Percentiles rank a stretch among this genome's conserved stretches.
These are phyloP conservation scores for Boletus reticuloceps DNA, from an alignment of 768 basidiomycete species.

Conservation along the genomic window DNA sequence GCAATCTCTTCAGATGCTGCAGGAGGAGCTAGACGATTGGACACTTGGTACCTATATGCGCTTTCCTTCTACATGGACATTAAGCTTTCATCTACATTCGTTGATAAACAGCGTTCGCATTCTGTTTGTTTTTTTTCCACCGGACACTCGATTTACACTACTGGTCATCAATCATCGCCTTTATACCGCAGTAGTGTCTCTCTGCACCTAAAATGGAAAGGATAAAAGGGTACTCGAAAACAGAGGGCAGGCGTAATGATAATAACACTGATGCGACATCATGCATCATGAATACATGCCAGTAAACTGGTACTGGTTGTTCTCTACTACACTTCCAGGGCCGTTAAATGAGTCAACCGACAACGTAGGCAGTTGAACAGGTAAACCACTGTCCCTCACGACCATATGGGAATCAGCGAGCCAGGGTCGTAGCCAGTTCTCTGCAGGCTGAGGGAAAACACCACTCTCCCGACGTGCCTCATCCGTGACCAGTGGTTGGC, in stretches of 20 bases:
- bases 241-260: constrained; percentile 13
- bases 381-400: constrained; percentile 8
- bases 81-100: constrained; percentile 32
- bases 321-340: constrained; percentile 10
- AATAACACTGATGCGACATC: neutral
- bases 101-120: constrained; percentile 23
- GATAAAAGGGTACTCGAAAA: constrained; percentile 24
- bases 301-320: constrained; percentile 36
- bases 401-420: constrained; percentile 20
- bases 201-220: constrained; percentile 23
- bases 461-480: constrained; percentile 13
- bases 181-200: constrained; percentile 18
- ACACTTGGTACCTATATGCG: constrained; percentile 11
- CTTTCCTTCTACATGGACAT: constrained; percentile 24
- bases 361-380: constrained; percentile 18
- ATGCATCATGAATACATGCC: constrained; percentile 57
- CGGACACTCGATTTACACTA: constrained; percentile 27
- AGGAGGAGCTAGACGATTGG: constrained; percentile 54
- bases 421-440: constrained; percentile 24
- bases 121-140: constrained; percentile 2
- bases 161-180: constrained; percentile 12
- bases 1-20: constrained; percentile 81
- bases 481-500: constrained; percentile 41
- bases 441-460: neutral
- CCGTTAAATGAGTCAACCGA: constrained; percentile 12